Evolutionary conservation across 305 asterid species (phyloP).

Genomic region (Solanum aculeatissimum): DNA sequence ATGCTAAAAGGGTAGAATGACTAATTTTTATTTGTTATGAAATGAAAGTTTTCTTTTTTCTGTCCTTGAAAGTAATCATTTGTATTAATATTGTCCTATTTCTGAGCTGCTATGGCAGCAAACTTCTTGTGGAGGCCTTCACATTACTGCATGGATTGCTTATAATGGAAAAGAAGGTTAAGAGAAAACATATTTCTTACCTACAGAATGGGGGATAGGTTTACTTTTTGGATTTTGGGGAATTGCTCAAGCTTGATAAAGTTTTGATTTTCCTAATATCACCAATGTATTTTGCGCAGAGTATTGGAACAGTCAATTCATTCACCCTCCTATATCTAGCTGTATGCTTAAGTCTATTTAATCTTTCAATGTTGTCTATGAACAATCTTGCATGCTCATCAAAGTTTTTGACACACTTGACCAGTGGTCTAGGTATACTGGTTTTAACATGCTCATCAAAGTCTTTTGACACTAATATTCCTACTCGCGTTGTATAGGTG

Average conservation of each 20-base stretch:
- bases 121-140: neutral
- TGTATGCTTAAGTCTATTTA: neutral
- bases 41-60: neutral
- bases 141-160: neutral
- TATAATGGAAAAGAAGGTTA: neutral
- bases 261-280: neutral
- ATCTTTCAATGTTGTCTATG: neutral
- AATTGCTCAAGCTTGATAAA: neutral
- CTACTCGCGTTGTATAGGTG: slow-evolving; percentile 42
- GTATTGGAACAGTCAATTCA: neutral
- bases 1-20: neutral
- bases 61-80: neutral
- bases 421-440: neutral
- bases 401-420: neutral
- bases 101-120: neutral
- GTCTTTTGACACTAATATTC: neutral
- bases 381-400: neutral
- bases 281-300: neutral
- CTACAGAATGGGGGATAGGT: neutral
- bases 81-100: neutral
- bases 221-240: neutral
- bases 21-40: neutral
- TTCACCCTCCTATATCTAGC: neutral
- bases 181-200: neutral
- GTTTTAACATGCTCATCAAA: neutral